These are phyloP conservation scores for Dioscorea cayenensis DNA, from an alignment of 116 monocot species.

Conservation along the genomic window DNA sequence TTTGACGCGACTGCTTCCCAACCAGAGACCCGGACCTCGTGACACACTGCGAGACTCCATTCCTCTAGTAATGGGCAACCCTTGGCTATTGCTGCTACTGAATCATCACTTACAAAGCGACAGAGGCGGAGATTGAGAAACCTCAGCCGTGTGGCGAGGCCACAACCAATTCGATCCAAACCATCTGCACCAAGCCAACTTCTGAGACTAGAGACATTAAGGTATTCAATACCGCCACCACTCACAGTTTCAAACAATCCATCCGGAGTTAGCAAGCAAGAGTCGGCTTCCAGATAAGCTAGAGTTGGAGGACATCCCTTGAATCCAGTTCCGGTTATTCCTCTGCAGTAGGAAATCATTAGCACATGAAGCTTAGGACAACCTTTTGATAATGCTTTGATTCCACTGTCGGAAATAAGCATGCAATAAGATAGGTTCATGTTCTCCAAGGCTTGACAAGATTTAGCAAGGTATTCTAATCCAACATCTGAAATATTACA, in stretches of 20 bases:
- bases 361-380: constrained; percentile 40
- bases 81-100: constrained; percentile 46
- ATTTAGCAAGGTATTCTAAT: constrained; percentile 38
- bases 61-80: constrained; percentile 80
- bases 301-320: constrained; percentile 45
- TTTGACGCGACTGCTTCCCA: constrained; percentile 61
- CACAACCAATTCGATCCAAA: constrained; percentile 34
- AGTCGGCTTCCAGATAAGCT: constrained; percentile 75
- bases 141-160: constrained; percentile 33
- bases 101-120: constrained; percentile 49
- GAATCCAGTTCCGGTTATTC: constrained; percentile 55
- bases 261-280: constrained; percentile 52
- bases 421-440: constrained; percentile 57
- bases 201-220: constrained; percentile 51
- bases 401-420: constrained; percentile 56
- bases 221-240: constrained; percentile 66
- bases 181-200: constrained; percentile 25
- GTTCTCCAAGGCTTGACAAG: constrained; percentile 49
- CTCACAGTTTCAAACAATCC: constrained; percentile 46
- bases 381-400: constrained; percentile 32
- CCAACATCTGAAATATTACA: constrained; percentile 68
- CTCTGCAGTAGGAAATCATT: constrained; percentile 59
- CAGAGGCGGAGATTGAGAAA: constrained; percentile 71
- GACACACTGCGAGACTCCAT: constrained; percentile 80
- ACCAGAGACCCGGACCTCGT: constrained; percentile 44